Evolutionary conservation across 2,329 filamentous ascomycete species (phyloP).

Genomic region (Talaromyces sp.): DNA sequence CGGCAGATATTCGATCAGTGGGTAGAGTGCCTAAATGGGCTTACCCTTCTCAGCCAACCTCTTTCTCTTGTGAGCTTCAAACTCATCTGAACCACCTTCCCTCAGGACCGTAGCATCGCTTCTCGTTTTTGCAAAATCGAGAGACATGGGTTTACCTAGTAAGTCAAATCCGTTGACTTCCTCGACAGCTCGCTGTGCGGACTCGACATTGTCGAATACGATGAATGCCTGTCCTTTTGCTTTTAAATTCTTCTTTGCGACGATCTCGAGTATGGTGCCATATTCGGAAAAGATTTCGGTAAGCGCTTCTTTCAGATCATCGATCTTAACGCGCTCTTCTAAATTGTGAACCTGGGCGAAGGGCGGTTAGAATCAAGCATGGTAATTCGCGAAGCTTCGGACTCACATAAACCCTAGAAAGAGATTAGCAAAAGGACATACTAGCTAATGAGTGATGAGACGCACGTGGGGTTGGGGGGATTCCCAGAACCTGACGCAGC

Average conservation of each 20-base stretch:
- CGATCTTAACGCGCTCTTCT: conserved; percentile 84
- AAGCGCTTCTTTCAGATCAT: conserved; percentile 69
- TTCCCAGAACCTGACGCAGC: conserved; percentile 28
- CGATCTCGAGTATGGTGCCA: conserved; percentile 76
- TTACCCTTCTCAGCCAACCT: conserved; percentile 85
- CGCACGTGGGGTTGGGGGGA: conserved; percentile 42
- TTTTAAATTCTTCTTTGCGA: conserved; percentile 84
- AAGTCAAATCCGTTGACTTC: conserved; percentile 90
- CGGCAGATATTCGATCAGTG: background rate
- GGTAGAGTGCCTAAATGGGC: conserved; percentile 10
- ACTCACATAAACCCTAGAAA: conserved; percentile 41
- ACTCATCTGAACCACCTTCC: conserved; percentile 71
- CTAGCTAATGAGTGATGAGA: background rate
- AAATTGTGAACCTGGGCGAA: conserved; percentile 66
- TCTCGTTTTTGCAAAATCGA: conserved; percentile 75
- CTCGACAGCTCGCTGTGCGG: conserved; percentile 77
- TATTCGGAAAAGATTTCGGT: conserved; percentile 81
- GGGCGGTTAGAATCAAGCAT: conserved; percentile 9
- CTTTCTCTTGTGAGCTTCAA: conserved; percentile 81
- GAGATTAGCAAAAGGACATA: background rate
- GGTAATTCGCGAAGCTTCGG: conserved; percentile 18
- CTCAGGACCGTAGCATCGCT: conserved; percentile 83
- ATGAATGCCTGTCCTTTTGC: conserved; percentile 95
- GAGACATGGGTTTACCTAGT: conserved; percentile 83
- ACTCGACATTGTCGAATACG: conserved; percentile 78